Percentiles rank a stretch among this genome's conserved stretches.
Evolutionary conservation across 352 stramenopile genomes (phyloP).

Genomic region (Ophiocytium majus): DNA sequence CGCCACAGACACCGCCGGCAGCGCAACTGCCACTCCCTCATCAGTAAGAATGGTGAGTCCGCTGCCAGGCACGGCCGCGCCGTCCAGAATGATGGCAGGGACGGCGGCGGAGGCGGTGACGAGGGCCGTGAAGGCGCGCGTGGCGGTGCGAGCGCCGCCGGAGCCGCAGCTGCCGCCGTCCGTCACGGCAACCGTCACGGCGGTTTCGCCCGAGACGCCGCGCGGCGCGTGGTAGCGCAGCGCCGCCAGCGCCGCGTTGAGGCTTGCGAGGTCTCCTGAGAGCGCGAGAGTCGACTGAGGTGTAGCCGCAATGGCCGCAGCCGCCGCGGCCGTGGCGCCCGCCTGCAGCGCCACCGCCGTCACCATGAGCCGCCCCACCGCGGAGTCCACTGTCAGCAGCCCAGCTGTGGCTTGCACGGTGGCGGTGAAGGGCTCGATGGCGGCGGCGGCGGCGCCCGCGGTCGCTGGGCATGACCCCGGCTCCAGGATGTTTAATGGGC

Average conservation of each 20-base stretch:
- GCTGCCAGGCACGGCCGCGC: background rate
- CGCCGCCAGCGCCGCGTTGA: slow-evolving; percentile 28
- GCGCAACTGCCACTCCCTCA: background rate
- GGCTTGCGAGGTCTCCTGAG: slow-evolving; percentile 19
- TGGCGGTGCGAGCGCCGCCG: slow-evolving; percentile 17
- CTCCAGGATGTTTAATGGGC: background rate
- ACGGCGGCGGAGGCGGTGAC: background rate
- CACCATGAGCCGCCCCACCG: background rate
- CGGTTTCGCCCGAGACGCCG: slow-evolving; percentile 34
- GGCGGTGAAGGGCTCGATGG: background rate
- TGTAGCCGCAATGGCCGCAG: no score
- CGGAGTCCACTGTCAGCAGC: background rate
- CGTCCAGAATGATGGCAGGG: background rate
- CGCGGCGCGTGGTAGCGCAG: slow-evolving; percentile 36
- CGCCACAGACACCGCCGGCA: background rate
- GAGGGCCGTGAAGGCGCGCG: slow-evolving; percentile 7
- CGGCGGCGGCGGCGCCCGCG: background rate
- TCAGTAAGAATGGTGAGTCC: no score
- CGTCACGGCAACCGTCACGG: slow-evolving; percentile 15
- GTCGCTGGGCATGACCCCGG: background rate
- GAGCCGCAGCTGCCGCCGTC: slow-evolving; percentile 45
- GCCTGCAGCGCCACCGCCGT: slow-evolving; percentile 20
- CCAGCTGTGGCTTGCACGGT: background rate
- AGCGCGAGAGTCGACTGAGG: slow-evolving; percentile 24
- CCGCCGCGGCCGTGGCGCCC: slow-evolving; percentile 27